Evolutionary conservation across 495 filamentous ascomycete species (phyloP).

Genomic region (Astrocystis sublimbata): DNA sequence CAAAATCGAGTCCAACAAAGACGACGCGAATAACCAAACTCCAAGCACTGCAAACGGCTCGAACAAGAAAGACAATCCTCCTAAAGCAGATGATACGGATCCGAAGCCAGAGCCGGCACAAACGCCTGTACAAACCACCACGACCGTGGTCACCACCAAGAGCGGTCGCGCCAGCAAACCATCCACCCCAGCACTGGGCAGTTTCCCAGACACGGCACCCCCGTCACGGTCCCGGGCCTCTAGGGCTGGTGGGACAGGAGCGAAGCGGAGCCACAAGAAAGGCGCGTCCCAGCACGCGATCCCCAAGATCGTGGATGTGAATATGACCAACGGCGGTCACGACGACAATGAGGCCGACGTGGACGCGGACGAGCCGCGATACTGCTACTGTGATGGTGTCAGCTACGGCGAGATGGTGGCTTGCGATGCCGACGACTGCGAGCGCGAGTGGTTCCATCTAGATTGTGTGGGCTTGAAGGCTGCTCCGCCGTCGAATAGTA

Average conservation of each 20-base stretch:
- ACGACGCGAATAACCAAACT: conserved; percentile 27
- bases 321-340: conserved; percentile 36
- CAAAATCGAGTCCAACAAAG: conserved; percentile 36
- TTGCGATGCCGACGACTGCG: conserved; percentile 87
- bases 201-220: conserved; percentile 51
- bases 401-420: conserved; percentile 98
- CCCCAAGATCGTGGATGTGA: conserved; percentile 38
- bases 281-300: conserved; percentile 46
- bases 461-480: conserved; percentile 86
- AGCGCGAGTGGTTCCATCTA: conserved; percentile 94
- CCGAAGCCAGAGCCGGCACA: conserved; percentile 38
- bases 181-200: conserved; percentile 56
- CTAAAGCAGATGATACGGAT: conserved; percentile 33
- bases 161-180: conserved; percentile 64
- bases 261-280: conserved; percentile 75
- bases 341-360: conserved; percentile 59
- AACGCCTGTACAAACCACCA: conserved; percentile 27
- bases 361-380: conserved; percentile 79
- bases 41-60: conserved; percentile 29
- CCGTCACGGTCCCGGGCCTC: conserved; percentile 41
- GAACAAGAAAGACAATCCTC: conserved; percentile 35
- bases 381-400: conserved; percentile 91
- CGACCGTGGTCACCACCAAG: conserved; percentile 49
- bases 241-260: conserved; percentile 33
- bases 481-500: conserved; percentile 81